Evolutionary conservation across 176 grass and related monocot species (phyloP).

Genomic region (Thinopyrum elongatum): DNA sequence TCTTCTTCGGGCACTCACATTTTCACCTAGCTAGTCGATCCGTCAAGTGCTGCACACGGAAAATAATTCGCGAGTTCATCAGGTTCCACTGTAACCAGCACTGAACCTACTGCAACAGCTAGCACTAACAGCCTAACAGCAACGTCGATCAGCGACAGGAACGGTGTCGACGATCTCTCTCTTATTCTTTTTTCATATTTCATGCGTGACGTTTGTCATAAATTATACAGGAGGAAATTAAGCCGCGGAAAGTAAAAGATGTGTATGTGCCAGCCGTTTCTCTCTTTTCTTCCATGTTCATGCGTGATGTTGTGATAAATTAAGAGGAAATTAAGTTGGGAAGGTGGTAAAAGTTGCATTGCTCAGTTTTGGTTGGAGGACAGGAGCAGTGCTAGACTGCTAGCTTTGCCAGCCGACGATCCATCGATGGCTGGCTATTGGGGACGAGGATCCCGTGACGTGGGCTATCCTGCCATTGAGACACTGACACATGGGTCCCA

Average conservation of each 20-base stretch:
- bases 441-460: too few species aligned
- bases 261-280: too few species aligned
- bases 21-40: too few species aligned
- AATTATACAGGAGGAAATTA: background rate
- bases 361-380: background rate
- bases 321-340: too few species aligned
- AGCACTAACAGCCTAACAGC: background rate
- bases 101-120: background rate
- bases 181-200: background rate
- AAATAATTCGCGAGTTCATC: background rate
- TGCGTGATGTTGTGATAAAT: too few species aligned
- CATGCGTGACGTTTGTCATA: background rate
- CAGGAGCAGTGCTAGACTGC: background rate
- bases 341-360: background rate
- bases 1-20: too few species aligned
- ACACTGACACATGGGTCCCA: too few species aligned
- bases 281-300: background rate
- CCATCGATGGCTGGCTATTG: too few species aligned
- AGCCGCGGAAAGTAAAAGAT: background rate
- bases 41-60: too few species aligned
- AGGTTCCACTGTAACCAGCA: slow-evolving; percentile 36
- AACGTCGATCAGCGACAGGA: slow-evolving; percentile 26
- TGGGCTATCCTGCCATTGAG: too few species aligned
- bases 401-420: background rate
- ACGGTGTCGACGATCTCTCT: background rate